phyloP scores from a whole-genome alignment of 1,284 basidiomycete genomes.

The Puccinia coronata region DNA sequence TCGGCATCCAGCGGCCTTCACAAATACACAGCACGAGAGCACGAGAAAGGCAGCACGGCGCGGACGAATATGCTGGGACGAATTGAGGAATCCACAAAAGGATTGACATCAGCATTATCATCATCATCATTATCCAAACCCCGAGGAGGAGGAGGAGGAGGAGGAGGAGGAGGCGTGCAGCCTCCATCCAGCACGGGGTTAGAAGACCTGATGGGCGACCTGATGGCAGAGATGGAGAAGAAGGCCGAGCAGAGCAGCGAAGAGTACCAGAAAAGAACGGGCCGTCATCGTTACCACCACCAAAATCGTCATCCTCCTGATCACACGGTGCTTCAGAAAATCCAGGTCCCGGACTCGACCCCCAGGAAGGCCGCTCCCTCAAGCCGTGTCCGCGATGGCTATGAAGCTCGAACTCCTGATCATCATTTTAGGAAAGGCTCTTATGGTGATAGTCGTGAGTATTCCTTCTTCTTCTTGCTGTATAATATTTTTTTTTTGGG shows the following conservation, averaged over 20 bases:
- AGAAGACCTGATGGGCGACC: conserved; percentile 40
- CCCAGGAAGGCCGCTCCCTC: not conserved
- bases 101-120: too few species aligned
- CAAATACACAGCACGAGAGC: not conserved
- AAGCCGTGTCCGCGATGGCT: not conserved
- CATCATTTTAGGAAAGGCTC: not conserved
- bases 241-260: conserved; percentile 34
- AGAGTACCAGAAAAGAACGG: not conserved
- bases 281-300: too few species aligned
- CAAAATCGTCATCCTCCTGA: not conserved
- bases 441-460: not conserved
- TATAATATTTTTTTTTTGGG: not conserved
- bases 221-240: conserved; percentile 38
- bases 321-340: not conserved
- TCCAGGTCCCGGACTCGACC: not conserved
- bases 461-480: not conserved
- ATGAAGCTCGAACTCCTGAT: not conserved
- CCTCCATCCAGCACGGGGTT: conserved; percentile 6
- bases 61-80: too few species aligned
- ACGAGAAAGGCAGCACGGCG: too few species aligned
- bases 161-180: too few species aligned
- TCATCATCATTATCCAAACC: not conserved
- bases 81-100: too few species aligned
- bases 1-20: conserved; percentile 16
- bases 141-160: too few species aligned